Conservation (phyloP, 2,329 filamentous ascomycete species). For the Graphilbum ipis-grandicollis region DNA sequence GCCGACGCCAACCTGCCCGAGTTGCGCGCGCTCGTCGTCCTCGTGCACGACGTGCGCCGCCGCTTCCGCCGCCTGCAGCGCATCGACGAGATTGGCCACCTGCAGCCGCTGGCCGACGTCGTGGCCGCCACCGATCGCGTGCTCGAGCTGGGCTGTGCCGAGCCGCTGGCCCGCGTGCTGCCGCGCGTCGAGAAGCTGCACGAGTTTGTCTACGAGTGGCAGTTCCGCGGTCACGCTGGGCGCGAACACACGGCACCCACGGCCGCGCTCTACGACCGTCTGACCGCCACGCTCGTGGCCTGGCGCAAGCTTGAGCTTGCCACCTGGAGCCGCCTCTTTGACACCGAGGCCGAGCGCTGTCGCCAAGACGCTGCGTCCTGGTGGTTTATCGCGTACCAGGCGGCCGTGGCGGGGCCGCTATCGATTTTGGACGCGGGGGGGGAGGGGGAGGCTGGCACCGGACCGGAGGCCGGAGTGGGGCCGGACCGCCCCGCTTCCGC, state of each 20-base stretch:
- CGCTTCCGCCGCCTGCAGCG: conserved; percentile 57
- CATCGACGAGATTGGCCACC: conserved; percentile 50
- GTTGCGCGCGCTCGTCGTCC: conserved; percentile 50
- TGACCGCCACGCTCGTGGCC: conserved; percentile 66
- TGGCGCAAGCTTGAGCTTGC: conserved; percentile 86
- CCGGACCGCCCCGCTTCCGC: not conserved
- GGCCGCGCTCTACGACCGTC: conserved; percentile 52
- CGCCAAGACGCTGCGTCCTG: conserved; percentile 67
- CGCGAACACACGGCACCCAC: conserved; percentile 55
- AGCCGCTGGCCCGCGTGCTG: conserved; percentile 74
- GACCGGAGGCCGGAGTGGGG: not conserved
- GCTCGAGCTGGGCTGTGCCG: conserved; percentile 56
- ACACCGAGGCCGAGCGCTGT: conserved; percentile 64
- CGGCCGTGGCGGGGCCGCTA: conserved; percentile 56
- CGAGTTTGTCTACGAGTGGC: conserved; percentile 79
- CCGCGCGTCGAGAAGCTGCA: conserved; percentile 80
- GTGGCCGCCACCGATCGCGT: conserved; percentile 57
- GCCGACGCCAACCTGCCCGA: conserved; percentile 62
- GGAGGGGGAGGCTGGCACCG: conserved; percentile 11
- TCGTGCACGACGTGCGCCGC: conserved; percentile 51
- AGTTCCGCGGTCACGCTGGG: conserved; percentile 71
- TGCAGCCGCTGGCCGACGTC: conserved; percentile 65
- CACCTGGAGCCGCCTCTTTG: conserved; percentile 80
- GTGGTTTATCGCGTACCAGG: conserved; percentile 96
- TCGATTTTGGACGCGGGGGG: conserved; percentile 39